These are phyloP conservation scores for Escovopsis sp. DNA, from an alignment of 2,329 filamentous ascomycete species.

Conservation along the genomic window DNA sequence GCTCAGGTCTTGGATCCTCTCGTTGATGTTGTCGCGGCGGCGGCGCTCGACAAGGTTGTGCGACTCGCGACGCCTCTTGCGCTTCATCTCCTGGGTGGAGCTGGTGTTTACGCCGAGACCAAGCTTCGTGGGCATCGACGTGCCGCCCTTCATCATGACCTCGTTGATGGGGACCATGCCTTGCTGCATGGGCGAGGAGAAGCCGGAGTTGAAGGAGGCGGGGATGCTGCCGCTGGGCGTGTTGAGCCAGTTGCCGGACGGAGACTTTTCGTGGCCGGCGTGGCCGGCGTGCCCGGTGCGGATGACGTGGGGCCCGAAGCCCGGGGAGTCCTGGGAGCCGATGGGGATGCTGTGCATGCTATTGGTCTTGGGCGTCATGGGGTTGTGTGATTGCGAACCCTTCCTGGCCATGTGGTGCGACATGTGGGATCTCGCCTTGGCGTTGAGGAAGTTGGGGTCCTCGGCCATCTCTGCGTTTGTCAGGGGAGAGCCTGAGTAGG, in stretches of 20 bases:
- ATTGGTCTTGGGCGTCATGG: conserved; percentile 77
- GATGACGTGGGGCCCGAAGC: conserved; percentile 66
- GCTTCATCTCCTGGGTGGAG: conserved; percentile 85
- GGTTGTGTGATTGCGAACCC: conserved; percentile 58
- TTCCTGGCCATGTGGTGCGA: conserved; percentile 55
- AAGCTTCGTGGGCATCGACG: conserved; percentile 82
- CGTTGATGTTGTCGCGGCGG: conserved; percentile 94
- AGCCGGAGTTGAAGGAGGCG: conserved; percentile 78
- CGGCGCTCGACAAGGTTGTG: conserved; percentile 94
- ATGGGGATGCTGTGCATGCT: conserved; percentile 60
- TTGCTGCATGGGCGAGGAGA: conserved; percentile 64
- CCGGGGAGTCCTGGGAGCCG: conserved; percentile 49
- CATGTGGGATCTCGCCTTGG: conserved; percentile 45
- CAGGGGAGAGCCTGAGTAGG: conserved; percentile 24
- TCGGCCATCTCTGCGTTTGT: conserved; percentile 35
- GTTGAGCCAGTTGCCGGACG: conserved; percentile 81
- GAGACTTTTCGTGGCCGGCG: conserved; percentile 57
- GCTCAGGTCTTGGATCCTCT: conserved; percentile 92
- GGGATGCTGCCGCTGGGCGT: conserved; percentile 64
- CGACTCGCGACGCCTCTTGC: conserved; percentile 78
- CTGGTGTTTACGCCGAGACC: conserved; percentile 36
- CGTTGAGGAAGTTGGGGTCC: conserved; percentile 45
- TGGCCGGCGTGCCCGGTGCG: conserved; percentile 28
- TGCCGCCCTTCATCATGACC: conserved; percentile 74
- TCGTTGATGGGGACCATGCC: conserved; percentile 70